Conservation (phyloP, 2,329 filamentous ascomycete species). For the Clarireedia monteithiana region DNA sequence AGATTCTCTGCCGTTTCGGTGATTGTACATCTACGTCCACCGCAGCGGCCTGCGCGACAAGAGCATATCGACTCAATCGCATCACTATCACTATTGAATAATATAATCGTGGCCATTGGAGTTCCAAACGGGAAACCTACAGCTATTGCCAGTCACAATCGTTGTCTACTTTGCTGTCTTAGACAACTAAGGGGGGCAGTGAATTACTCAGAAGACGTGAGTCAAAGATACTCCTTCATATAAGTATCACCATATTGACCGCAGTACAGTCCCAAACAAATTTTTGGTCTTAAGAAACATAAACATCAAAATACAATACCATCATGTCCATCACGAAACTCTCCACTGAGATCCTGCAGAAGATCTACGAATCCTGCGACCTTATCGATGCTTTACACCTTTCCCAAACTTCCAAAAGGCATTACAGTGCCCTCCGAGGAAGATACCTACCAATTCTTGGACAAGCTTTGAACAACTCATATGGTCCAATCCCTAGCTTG, state of each 20-base stretch:
- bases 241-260: too few species aligned
- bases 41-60: slow-evolving; percentile 20
- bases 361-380: slow-evolving; percentile 24
- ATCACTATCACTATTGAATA: slow-evolving; percentile 9
- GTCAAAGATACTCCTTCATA: too few species aligned
- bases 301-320: not conserved
- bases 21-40: slow-evolving; percentile 21
- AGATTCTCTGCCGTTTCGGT: slow-evolving; percentile 17
- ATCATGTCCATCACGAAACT: slow-evolving; percentile 25
- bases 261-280: too few species aligned
- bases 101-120: not conserved
- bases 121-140: too few species aligned
- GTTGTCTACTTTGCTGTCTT: too few species aligned
- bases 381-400: slow-evolving; percentile 25
- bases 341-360: slow-evolving; percentile 28
- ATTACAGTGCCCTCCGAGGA: slow-evolving; percentile 23
- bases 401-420: slow-evolving; percentile 23
- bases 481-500: slow-evolving; percentile 23
- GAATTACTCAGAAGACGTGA: too few species aligned
- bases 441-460: slow-evolving; percentile 21
- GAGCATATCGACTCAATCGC: slow-evolving; percentile 15
- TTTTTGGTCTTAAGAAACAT: not conserved
- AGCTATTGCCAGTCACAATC: too few species aligned
- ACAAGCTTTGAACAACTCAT: slow-evolving; percentile 23
- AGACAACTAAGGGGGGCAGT: too few species aligned